Conservation (phyloP, 257 asterid species). For the Nyctanthes arbortristis region DNA sequence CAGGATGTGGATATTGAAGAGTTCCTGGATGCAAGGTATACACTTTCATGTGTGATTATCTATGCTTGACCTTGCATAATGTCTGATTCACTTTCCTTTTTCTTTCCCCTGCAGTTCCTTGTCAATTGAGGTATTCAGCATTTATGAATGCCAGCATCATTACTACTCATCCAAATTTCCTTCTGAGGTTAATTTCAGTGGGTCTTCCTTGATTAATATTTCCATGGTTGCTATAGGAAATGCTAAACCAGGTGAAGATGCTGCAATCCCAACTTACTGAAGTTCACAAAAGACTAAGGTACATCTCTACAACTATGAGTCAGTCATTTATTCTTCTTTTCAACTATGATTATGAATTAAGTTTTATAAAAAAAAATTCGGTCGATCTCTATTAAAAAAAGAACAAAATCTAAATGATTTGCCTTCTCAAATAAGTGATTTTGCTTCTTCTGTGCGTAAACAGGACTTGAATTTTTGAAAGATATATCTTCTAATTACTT, state of each 20-base stretch:
- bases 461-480: not conserved
- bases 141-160: constrained; percentile 8
- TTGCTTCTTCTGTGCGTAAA: not conserved
- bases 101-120: constrained; percentile 48
- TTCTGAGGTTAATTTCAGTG: not conserved
- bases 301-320: constrained; percentile 21
- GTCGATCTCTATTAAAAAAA: not conserved
- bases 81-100: constrained; percentile 12
- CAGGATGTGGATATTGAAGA: constrained; percentile 81
- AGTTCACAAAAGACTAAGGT: constrained; percentile 58
- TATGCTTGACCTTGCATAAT: constrained; percentile 3
- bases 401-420: not conserved
- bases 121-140: constrained; percentile 56
- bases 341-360: not conserved
- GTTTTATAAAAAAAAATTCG: not conserved
- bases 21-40: constrained; percentile 74
- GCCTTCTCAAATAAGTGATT: not conserved
- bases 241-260: constrained; percentile 50
- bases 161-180: not conserved
- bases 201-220: not conserved
- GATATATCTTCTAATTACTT: not conserved
- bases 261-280: constrained; percentile 57
- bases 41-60: constrained; percentile 5
- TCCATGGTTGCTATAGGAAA: constrained; percentile 49
- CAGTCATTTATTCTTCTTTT: not conserved